These are phyloP conservation scores for Ophiostoma novo-ulmi DNA, from an alignment of 2,329 filamentous ascomycete genomes.

Conservation along the genomic window DNA sequence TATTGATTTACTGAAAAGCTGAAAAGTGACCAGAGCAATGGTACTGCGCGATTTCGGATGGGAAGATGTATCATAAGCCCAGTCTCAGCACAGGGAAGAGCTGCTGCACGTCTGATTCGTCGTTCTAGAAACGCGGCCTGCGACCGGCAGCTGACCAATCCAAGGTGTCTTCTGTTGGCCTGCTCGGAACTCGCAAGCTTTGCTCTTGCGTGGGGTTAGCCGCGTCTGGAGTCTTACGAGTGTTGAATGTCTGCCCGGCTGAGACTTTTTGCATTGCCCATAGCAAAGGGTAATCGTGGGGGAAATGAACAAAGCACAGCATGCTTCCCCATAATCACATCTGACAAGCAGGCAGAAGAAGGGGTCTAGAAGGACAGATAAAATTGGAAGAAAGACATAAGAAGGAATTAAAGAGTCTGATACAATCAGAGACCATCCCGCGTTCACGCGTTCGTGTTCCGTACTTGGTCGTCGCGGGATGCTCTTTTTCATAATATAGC, in stretches of 20 bases:
- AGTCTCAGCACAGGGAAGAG: background rate
- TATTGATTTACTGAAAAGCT: background rate
- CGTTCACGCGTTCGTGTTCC: background rate
- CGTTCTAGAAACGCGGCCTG: background rate
- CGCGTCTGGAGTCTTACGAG: background rate
- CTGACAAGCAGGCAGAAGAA: background rate
- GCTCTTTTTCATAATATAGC: background rate
- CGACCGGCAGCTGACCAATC: background rate
- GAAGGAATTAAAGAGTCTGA: background rate
- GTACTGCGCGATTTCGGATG: background rate
- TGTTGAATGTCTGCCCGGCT: background rate
- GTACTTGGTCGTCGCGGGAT: background rate
- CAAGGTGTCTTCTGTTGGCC: background rate
- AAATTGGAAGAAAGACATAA: background rate
- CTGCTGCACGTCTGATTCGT: background rate
- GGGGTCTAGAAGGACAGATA: background rate
- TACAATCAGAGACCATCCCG: background rate
- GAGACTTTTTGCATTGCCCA: background rate
- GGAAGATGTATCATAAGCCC: background rate
- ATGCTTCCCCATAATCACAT: background rate
- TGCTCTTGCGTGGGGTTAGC: background rate
- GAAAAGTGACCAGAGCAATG: slow-evolving; percentile 5
- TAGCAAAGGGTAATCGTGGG: slow-evolving; percentile 3
- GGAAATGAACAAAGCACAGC: background rate
- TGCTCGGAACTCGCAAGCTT: background rate